Evolutionary conservation across 768 basidiomycete genomes (phyloP), one percentile per base, ranked within the genome.

Genomic region (Leccinum boreale): DNA sequence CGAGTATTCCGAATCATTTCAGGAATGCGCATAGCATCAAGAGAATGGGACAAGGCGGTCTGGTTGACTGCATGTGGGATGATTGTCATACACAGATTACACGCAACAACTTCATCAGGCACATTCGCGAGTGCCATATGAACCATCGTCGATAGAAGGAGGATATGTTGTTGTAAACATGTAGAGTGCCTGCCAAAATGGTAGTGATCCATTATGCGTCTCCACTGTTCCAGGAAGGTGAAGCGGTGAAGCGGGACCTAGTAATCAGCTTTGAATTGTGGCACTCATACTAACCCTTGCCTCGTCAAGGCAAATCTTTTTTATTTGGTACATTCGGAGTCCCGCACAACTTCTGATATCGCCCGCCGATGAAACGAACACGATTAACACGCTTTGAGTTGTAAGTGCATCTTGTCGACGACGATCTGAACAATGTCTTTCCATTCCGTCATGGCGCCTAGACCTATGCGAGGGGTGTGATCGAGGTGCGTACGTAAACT

Each of bases 391-490:
- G 26, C 26, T 28, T 28, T 28, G 26, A 28, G 26, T 31, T 60
- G 65, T 39, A 74, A 56, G 49, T 66, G 61, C 67, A 86, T 89
- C 44, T 59, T 70, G 51, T 85, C 79, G 5, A 86, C 86, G 7
- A 90, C 89, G 33, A 88, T 78, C 52, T 81, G 70, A 21, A 92
- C 89, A 33, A 98, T 90, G 50, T 98, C 94, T 48, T 76, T 79
- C 96, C 96, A 98, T 65, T 98, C 95, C 1, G 89, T 89, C 96
- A 98, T 98, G 2, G 95, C 96, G 12, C 96, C 96, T 0, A 91
- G 62, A 6, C 94, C 94, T 94, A 57, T 33, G 21, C 50, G 28
- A 9, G 14, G 33, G 36, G 28, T 42, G 7, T 36, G 4, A 42
- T n/a, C 53, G 35, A 48, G n/a, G 44, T 36, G 35, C 35, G 15